These are phyloP conservation scores for Zychaea mexicana DNA, from an alignment of 371 early-diverging fungal genomes.

Conservation along the genomic window DNA sequence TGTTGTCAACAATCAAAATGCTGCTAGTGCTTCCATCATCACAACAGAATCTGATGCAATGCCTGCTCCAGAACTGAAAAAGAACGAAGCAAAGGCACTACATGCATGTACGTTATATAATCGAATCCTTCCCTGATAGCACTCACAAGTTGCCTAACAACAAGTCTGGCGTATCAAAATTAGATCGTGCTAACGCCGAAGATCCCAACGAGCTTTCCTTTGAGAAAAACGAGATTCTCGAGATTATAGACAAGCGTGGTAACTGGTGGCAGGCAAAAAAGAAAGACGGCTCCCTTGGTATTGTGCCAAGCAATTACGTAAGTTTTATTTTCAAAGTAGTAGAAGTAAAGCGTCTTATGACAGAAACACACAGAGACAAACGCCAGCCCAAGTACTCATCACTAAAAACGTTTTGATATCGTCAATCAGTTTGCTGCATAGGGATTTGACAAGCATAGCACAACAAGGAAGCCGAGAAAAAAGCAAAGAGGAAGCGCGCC, in stretches of 20 bases:
- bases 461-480: too few species aligned
- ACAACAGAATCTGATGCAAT: neutral
- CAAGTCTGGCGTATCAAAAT: neutral
- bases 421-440: neutral
- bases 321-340: slow-evolving; percentile 14
- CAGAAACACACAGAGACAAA: too few species aligned
- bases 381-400: too few species aligned
- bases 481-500: too few species aligned
- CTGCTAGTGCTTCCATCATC: neutral
- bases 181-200: slow-evolving; percentile 80
- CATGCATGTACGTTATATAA: slow-evolving; percentile 7
- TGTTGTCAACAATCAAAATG: too few species aligned
- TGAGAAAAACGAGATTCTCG: slow-evolving; percentile 81
- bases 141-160: too few species aligned
- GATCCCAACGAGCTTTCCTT: slow-evolving; percentile 92
- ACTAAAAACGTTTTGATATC: neutral
- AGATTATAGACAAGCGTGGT: slow-evolving; percentile 86
- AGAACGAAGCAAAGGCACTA: slow-evolving; percentile 1
- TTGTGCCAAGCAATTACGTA: slow-evolving; percentile 91
- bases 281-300: slow-evolving; percentile 81
- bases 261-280: slow-evolving; percentile 96
- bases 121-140: neutral
- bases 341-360: neutral
- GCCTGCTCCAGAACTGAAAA: neutral
- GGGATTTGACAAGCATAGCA: too few species aligned